Percentiles rank a stretch among this genome's conserved stretches.
These are phyloP conservation scores for Pichia scutulata DNA, from an alignment of 805 yeast genomes.

Conservation along the genomic window DNA sequence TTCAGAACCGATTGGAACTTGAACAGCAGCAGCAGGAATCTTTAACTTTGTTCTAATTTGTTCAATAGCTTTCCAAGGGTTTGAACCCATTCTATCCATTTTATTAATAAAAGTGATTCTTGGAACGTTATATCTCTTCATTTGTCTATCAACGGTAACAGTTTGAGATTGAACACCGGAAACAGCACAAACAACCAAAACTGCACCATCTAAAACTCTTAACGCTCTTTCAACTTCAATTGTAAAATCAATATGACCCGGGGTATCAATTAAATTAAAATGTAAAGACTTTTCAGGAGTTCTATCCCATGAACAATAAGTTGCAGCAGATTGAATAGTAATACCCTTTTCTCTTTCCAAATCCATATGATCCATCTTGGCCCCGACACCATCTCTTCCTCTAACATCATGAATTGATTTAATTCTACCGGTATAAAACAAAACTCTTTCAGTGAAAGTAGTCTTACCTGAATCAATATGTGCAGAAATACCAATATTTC, in stretches of 20 bases:
- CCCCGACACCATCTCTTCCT: constrained; percentile 97
- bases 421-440: constrained; percentile 94
- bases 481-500: constrained; percentile 97
- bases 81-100: constrained; percentile 99
- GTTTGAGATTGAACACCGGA: constrained; percentile 98
- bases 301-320: constrained; percentile 94
- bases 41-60: constrained; percentile 82
- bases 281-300: constrained; percentile 54
- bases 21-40: constrained; percentile 95
- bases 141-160: constrained; percentile 97
- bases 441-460: constrained; percentile 94
- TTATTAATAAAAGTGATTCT: constrained; percentile 93
- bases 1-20: constrained; percentile 96
- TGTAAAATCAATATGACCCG: constrained; percentile 98
- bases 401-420: constrained; percentile 95
- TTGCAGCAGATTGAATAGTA: constrained; percentile 97
- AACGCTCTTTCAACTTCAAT: constrained; percentile 98
- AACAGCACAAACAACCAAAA: constrained; percentile 95
- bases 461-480: constrained; percentile 98
- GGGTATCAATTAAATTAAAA: constrained; percentile 94
- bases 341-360: constrained; percentile 97
- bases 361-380: constrained; percentile 99
- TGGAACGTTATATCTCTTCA: constrained; percentile 97
- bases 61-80: constrained; percentile 92
- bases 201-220: constrained; percentile 97